phyloP scores from a whole-genome alignment of 495 filamentous ascomycete species.

The Filosporella fistucella region DNA sequence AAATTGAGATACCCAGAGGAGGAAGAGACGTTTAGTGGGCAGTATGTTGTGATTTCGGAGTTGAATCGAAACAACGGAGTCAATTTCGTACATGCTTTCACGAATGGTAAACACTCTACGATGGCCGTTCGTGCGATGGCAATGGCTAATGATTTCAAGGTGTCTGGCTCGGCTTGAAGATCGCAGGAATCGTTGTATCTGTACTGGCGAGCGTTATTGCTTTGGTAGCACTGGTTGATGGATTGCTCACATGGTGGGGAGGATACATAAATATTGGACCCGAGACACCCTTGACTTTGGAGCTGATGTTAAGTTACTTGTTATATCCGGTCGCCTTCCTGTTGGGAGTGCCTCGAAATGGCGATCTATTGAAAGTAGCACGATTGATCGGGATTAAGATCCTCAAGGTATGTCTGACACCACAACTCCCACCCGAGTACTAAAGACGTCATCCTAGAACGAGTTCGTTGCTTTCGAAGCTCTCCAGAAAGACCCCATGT shows the following conservation, averaged over 20 bases:
- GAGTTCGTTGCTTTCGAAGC: conserved; percentile 1
- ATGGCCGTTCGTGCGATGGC: not conserved
- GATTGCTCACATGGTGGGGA: conserved; percentile 83
- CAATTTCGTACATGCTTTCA: conserved; percentile 81
- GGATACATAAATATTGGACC: conserved; percentile 69
- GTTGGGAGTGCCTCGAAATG: conserved; percentile 69
- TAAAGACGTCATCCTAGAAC: not conserved
- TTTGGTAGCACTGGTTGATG: conserved; percentile 67
- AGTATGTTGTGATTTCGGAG: conserved; percentile 71
- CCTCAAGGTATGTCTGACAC: conserved; percentile 38
- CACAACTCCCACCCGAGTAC: conserved; percentile 25
- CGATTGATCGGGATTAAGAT: conserved; percentile 78
- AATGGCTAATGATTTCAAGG: not conserved
- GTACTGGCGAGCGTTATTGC: conserved; percentile 80
- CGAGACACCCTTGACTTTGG: conserved; percentile 63
- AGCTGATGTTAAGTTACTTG: conserved; percentile 75
- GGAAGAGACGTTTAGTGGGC: conserved; percentile 74
- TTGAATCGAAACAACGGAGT: conserved; percentile 49
- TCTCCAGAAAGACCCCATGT: not conserved
- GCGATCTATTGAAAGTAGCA: conserved; percentile 67
- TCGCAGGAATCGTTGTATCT: conserved; percentile 75
- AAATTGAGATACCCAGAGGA: conserved; percentile 85
- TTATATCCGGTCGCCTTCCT: conserved; percentile 80
- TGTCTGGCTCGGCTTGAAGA: conserved; percentile 82
- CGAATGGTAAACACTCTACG: conserved; percentile 62